phyloP scores from a whole-genome alignment of 305 asterid genomes.

The Euphrasia arctica region DNA sequence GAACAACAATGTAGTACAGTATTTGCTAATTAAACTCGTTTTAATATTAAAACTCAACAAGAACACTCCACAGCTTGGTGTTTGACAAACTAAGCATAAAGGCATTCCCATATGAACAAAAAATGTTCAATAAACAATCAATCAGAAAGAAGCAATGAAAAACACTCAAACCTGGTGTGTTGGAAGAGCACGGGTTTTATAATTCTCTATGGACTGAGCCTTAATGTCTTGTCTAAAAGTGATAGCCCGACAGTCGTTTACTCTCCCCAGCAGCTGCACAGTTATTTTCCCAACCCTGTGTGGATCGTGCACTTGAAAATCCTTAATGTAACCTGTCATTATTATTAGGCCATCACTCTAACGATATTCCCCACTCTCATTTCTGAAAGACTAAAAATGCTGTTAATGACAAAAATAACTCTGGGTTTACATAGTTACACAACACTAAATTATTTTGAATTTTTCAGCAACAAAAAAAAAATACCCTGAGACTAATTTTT shows the following conservation, averaged over 20 bases:
- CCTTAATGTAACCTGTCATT: constrained; percentile 78
- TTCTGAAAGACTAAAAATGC: constrained; percentile 3
- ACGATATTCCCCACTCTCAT: constrained; percentile 23
- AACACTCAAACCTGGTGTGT: constrained; percentile 73
- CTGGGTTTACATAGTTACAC: no score
- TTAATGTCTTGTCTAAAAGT: constrained; percentile 82
- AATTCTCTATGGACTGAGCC: constrained; percentile 51
- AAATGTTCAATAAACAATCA: constrained; percentile 1
- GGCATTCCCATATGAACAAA: constrained; percentile 7
- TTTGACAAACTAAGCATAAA: constrained; percentile 17
- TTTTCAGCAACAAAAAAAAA: no score
- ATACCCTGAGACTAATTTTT: no score
- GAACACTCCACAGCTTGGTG: constrained; percentile 4
- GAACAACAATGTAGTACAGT: constrained; percentile 3
- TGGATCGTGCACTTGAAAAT: constrained; percentile 71
- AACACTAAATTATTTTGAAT: no score
- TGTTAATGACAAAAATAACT: no score
- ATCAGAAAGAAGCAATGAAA: constrained; percentile 4
- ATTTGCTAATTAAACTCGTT: background rate
- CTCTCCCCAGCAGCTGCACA: constrained; percentile 83
- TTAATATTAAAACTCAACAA: constrained; percentile 1
- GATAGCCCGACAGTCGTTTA: constrained; percentile 80
- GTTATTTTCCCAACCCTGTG: constrained; percentile 78
- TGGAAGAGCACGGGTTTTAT: constrained; percentile 73
- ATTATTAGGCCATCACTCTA: constrained; percentile 21